These are phyloP conservation scores for Boletus hoseneyae DNA, from an alignment of 1,284 basidiomycete genomes.

Conservation along the genomic window DNA sequence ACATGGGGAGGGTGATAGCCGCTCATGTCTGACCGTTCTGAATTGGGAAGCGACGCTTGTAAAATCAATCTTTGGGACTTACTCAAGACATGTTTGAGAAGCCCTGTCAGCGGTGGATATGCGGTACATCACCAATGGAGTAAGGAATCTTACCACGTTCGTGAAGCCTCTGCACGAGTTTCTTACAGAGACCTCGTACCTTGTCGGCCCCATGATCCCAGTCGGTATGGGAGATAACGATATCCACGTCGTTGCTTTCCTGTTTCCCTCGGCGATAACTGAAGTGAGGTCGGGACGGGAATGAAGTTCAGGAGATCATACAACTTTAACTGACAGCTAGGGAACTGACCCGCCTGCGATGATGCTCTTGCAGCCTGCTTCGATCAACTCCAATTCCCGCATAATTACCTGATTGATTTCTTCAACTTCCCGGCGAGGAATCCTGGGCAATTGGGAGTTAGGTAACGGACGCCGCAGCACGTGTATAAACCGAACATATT, in stretches of 20 bases:
- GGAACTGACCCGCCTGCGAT: slow-evolving; percentile 67
- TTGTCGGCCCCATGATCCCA: slow-evolving; percentile 37
- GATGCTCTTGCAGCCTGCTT: slow-evolving; percentile 58
- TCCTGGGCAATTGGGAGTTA: slow-evolving; percentile 35
- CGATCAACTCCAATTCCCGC: slow-evolving; percentile 52
- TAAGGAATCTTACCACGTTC: slow-evolving; percentile 42
- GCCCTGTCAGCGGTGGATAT: slow-evolving; percentile 35
- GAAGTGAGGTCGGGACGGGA: background rate
- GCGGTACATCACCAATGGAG: background rate
- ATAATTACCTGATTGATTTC: slow-evolving; percentile 58
- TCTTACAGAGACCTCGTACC: slow-evolving; percentile 49
- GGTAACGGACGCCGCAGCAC: background rate
- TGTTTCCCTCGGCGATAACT: slow-evolving; percentile 77
- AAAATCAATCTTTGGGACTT: slow-evolving; percentile 25
- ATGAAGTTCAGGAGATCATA: slow-evolving; percentile 2
- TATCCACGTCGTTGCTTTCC: slow-evolving; percentile 74
- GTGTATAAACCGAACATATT: background rate
- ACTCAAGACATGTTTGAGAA: slow-evolving; percentile 71
- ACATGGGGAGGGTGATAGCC: slow-evolving; percentile 53
- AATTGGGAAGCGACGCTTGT: slow-evolving; percentile 18
- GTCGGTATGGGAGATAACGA: slow-evolving; percentile 70
- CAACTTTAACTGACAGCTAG: background rate
- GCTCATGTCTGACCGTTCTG: slow-evolving; percentile 42
- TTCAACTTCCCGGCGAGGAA: slow-evolving; percentile 66
- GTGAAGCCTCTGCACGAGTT: slow-evolving; percentile 51